Evolutionary conservation across 169 alveolate genomes (phyloP).

Genomic region (Eimeria necatrix): DNA sequence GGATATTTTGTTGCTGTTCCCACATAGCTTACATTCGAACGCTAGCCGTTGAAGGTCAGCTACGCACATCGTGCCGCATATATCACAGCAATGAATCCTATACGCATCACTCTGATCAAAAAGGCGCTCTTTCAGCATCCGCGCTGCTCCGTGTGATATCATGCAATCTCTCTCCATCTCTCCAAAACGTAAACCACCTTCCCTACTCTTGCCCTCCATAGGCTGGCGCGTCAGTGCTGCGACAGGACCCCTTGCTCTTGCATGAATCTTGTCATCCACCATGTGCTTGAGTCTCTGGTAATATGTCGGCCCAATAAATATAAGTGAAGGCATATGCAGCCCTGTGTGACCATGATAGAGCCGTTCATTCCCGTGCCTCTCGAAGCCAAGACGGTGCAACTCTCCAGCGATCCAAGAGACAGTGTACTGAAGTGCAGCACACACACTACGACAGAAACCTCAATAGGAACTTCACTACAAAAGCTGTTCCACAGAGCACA

Average conservation of each 20-base stretch:
- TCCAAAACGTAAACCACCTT: conserved; percentile 96
- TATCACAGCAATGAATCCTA: conserved; percentile 99
- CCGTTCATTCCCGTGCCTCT: conserved; percentile 99
- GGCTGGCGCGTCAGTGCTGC: conserved; percentile 99
- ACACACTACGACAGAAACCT: neutral
- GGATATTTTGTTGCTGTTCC: conserved; percentile 84
- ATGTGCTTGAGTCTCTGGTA: conserved; percentile 99
- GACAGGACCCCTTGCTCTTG: conserved; percentile 99
- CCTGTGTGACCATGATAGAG: conserved; percentile 92
- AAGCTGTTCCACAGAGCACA: neutral
- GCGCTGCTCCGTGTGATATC: conserved; percentile 99
- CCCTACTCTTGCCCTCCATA: conserved; percentile 98
- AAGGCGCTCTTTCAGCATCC: conserved; percentile 99
- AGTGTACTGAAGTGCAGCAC: conserved; percentile 87
- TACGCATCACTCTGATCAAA: conserved; percentile 99
- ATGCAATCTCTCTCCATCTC: conserved; percentile 99
- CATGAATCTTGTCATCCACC: conserved; percentile 99
- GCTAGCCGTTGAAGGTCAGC: conserved; percentile 96
- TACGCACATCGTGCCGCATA: conserved; percentile 97
- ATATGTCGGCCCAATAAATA: conserved; percentile 99
- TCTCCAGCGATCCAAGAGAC: conserved; percentile 98
- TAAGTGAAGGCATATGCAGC: conserved; percentile 87
- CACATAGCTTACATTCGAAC: conserved; percentile 80
- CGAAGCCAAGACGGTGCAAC: conserved; percentile 98
- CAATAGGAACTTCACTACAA: neutral